Conservation (phyloP, 1,284 basidiomycete species). For the Cystobasidium sp. region DNA sequence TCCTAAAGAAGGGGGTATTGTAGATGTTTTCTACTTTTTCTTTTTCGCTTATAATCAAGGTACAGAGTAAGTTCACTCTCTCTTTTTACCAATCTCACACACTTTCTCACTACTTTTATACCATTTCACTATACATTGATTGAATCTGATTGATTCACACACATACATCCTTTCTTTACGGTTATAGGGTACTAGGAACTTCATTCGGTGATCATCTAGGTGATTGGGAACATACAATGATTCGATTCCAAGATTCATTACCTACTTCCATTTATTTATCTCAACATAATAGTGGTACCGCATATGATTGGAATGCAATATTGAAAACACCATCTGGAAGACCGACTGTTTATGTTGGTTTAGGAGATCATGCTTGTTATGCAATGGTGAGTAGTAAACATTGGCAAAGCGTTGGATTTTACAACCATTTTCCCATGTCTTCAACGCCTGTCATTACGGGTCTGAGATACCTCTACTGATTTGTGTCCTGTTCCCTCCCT, state of each 20-base stretch:
- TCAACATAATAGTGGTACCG: slow-evolving; percentile 20
- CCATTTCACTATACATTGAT: not conserved
- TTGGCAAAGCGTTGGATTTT: too few relatives aligned
- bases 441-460: too few relatives aligned
- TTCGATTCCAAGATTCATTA: slow-evolving; percentile 30
- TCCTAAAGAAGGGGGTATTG: slow-evolving; percentile 19
- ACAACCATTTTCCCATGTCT: too few relatives aligned
- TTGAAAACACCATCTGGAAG: not conserved
- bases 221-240: slow-evolving; percentile 42
- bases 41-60: slow-evolving; percentile 40
- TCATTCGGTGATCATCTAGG: slow-evolving; percentile 34
- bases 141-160: not conserved
- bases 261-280: slow-evolving; percentile 27
- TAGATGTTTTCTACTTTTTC: slow-evolving; percentile 42
- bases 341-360: slow-evolving; percentile 16
- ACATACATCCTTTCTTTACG: not conserved
- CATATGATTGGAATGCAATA: slow-evolving; percentile 21
- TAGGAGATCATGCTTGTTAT: slow-evolving; percentile 36
- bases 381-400: slow-evolving; percentile 6
- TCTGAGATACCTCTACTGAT: too few relatives aligned
- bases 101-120: not conserved
- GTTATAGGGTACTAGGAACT: slow-evolving; percentile 24
- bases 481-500: too few relatives aligned
- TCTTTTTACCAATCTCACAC: not conserved
- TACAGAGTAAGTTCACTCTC: slow-evolving; percentile 15